Evolutionary conservation across 495 filamentous ascomycete species (phyloP).

Genomic region (Penicillium verhagenii): DNA sequence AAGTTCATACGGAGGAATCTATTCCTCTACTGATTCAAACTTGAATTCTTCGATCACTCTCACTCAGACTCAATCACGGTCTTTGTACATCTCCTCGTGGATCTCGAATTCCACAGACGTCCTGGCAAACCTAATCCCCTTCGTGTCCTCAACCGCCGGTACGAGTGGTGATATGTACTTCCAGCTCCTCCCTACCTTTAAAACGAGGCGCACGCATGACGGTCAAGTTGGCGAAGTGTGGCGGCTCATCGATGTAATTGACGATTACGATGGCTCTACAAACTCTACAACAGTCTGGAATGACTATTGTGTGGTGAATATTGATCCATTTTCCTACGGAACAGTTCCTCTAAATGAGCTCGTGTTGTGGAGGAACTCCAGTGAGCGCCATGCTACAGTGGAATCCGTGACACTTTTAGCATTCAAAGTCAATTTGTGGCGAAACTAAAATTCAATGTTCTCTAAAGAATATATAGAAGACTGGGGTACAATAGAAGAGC

Average conservation of each 20-base stretch:
- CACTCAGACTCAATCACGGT: background rate
- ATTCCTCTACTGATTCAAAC: background rate
- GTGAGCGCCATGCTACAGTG: background rate
- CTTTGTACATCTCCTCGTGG: conserved; percentile 5
- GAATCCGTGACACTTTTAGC: conserved; percentile 7
- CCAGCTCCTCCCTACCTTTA: conserved; percentile 6
- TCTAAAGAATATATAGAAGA: background rate
- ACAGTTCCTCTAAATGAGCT: conserved; percentile 4
- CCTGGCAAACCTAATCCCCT: background rate
- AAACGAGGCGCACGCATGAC: background rate
- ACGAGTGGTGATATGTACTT: conserved; percentile 2
- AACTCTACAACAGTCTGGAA: conserved; percentile 9
- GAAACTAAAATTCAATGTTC: background rate
- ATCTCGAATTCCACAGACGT: conserved; percentile 9
- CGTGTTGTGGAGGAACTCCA: conserved; percentile 3
- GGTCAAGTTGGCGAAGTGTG: conserved; percentile 4
- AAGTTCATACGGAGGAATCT: background rate
- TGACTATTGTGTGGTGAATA: conserved; percentile 7
- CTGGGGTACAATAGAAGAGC: no score
- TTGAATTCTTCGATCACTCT: conserved; percentile 10
- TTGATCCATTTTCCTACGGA: conserved; percentile 6
- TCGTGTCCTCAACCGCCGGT: conserved; percentile 2
- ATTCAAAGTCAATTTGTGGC: background rate
- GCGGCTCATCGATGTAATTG: conserved; percentile 7
- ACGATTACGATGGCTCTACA: conserved; percentile 1